Conservation (phyloP, 192 early-diverging fungal genomes). For the Kickxella alabastrina region DNA sequence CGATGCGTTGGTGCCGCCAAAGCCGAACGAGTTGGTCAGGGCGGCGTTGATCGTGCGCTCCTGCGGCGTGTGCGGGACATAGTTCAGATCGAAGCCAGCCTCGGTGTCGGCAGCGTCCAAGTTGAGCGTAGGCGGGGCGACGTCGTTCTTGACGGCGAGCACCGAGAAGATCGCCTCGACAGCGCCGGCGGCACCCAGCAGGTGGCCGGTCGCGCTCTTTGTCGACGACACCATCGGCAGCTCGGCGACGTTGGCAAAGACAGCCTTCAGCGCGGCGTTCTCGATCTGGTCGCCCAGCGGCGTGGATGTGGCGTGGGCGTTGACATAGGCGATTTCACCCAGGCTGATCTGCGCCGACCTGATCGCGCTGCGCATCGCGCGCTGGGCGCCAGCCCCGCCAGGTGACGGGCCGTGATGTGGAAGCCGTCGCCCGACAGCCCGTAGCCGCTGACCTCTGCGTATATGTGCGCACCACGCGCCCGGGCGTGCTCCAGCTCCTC, state of each 20-base stretch:
- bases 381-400: conserved; percentile 79
- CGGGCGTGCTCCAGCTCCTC: conserved; percentile 88
- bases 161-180: conserved; percentile 90
- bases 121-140: conserved; percentile 84
- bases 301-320: conserved; percentile 94
- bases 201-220: conserved; percentile 88
- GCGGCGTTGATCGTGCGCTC: conserved; percentile 60
- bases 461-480: conserved; percentile 79
- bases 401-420: conserved; percentile 93
- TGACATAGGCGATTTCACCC: conserved; percentile 77
- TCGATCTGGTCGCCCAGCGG: conserved; percentile 81
- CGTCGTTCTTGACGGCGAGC: conserved; percentile 63
- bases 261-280: conserved; percentile 73
- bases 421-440: conserved; percentile 87
- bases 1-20: conserved; percentile 78
- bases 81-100: conserved; percentile 73
- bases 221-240: conserved; percentile 77
- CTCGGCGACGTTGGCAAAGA: conserved; percentile 60
- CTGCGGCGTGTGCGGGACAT: conserved; percentile 71
- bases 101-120: conserved; percentile 51
- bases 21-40: conserved; percentile 88
- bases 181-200: conserved; percentile 93
- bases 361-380: conserved; percentile 82
- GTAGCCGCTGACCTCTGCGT: conserved; percentile 86
- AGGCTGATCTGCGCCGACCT: conserved; percentile 56